Evolutionary conservation across 2,329 filamentous ascomycete genomes (phyloP), one percentile per base, ranked within the genome.

Genomic region (Neospermospora avenae): DNA sequence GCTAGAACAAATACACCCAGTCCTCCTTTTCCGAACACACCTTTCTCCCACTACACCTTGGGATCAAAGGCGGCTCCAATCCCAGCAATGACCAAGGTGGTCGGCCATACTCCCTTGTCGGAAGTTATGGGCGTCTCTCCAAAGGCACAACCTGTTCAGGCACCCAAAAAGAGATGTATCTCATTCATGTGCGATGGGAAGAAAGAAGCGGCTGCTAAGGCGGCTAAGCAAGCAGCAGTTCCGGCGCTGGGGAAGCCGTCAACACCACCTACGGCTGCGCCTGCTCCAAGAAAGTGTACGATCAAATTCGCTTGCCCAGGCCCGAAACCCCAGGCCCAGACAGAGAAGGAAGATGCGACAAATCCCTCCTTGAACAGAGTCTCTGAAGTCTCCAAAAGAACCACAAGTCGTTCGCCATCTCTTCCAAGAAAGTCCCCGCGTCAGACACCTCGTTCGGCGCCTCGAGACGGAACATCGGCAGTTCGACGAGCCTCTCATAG

Each of bases 1-100:
- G 89, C 91, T n/a, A 82, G 91, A 58, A 90, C 91, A 37, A 91
- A 85, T 73, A 93, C 91, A 0, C 91, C 93, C 0, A 98, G 93
- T 71, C 93, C 95, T 18, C 91, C 91, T n/a, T 80, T 88, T 2
- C 85, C 86, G 4, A 81, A 86, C 18, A 78, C 84, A 55, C 76
- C 78, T 20, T 78, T 81, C 57, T 72, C 76, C 44, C 63, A 67
- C 13, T 71, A 67, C 51, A 68, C 71, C 14, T 58, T 72, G 14
- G 58, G 59, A 11, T 31, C 58, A 35, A 71, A 71, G 46, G 48
- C 65, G 16, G 48, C 63, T 13, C 41, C 59, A 16, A 61, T 61
- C 10, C 49, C 60, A n/a, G 37, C 59, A 6, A 54, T 57, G n/a
- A 42, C 60, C 24, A 62, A 60, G 37, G 41, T 48, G 11, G 55